phyloP scores from a whole-genome alignment of 139 green algal species.

The Tetratostichococcus sp. region DNA sequence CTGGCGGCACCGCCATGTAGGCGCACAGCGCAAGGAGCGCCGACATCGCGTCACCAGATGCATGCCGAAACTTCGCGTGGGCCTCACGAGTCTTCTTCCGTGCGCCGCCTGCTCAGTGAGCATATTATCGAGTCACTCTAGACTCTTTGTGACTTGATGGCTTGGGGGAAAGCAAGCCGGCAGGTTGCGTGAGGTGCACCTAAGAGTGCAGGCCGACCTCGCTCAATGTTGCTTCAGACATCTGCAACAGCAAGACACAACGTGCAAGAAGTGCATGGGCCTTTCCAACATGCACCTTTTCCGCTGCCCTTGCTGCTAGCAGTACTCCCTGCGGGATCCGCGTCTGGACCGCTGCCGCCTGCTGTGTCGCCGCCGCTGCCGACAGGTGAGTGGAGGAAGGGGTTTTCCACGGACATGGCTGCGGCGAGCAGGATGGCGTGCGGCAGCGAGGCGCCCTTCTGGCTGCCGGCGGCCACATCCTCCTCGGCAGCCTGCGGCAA shows the following conservation, averaged over 20 bases:
- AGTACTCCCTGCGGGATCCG: not conserved
- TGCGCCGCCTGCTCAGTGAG: not conserved
- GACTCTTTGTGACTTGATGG: no score
- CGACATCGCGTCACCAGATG: constrained; percentile 74
- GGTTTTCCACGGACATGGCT: constrained; percentile 73
- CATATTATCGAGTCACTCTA: no score
- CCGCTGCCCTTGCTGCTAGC: not conserved
- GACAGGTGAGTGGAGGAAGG: constrained; percentile 66
- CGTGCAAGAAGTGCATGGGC: no score
- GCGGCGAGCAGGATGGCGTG: constrained; percentile 81
- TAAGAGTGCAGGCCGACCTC: no score
- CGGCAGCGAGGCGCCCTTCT: constrained; percentile 32
- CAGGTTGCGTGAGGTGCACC: no score
- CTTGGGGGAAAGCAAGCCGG: no score
- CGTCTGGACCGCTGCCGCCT: no score
- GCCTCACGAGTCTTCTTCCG: constrained; percentile 30
- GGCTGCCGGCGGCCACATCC: not conserved
- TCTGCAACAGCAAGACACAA: no score
- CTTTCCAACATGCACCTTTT: no score
- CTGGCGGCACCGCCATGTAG: constrained; percentile 49
- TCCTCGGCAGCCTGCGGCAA: not conserved
- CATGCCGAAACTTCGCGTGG: constrained; percentile 58
- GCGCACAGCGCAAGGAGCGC: constrained; percentile 70
- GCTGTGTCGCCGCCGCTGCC: not conserved
- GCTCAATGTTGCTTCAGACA: no score